Base-by-base conservation (phyloP, 495 filamentous ascomycete genomes). In the Neurospora sublineolata region DNA sequence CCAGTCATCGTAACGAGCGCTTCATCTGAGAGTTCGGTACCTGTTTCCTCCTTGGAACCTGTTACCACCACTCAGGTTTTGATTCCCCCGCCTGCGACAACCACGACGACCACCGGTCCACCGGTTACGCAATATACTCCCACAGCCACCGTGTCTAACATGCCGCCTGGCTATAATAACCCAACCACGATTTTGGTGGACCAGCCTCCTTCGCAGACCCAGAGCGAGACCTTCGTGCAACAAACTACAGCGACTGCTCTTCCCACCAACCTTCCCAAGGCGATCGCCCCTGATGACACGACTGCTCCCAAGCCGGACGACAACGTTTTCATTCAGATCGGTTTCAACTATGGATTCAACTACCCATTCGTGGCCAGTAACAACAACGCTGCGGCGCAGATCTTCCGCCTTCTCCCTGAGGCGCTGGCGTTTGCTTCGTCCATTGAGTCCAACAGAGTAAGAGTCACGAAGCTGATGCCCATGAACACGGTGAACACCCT, bases 321-420 rank as follows among this genome's bases (percentile, higher is more conserved):
- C 75, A 87, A 86, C 1, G 79, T 72, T 23, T 78, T 93, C 74
- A 89, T 97, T 73, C 93, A 97, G 76, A 84, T 99, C 71, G 96
- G 93, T 14, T 97, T 97, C 85, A 82, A 87, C 36, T 89, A 89
- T 75, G 83, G 85, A 5, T 87, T 96, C 72, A 94, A 96, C 77
- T 99, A 95, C 79, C 80, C 82, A 7, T 97, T 94, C 77, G 92
- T 99, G 37, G 91, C 90, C 30, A 82, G 80, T 2, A 88, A 89
- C 40, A 79, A 86, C 16, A 82, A 90, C 73, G 90, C 93, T 30
- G 90, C 92, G 11, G 88, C 88, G 33, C 96, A 98, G 81, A 93
- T 99, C 77, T 97, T 97, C 85, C 76, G 88, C 39, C 92, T 88
- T 72, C 84, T 97, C 11, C 94, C 93, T 0, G 76, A 87, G 72